Evolutionary conservation across 768 basidiomycete species (phyloP), one percentile per base, ranked within the genome.

Genomic region (Boletus insuetus): DNA sequence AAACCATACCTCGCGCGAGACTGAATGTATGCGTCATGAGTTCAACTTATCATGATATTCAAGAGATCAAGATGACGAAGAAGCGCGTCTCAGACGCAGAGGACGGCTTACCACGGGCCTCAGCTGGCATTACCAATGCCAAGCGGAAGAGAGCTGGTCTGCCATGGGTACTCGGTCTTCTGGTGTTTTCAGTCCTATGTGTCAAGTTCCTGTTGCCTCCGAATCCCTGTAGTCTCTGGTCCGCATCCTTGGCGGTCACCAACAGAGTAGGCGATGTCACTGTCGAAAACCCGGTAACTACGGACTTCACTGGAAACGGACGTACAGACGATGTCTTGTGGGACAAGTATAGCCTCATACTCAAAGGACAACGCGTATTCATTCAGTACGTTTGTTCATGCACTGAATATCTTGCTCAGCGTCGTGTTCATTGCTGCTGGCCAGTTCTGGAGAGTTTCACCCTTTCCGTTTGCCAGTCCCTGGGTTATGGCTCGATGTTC

Each of bases 381-480:
- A 68, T 91, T 4, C 79, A 89, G 88, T 88, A 71, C 51, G 84
- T 77, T 34, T 38, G 29, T 6, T 49, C 57, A 14, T 46, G 47
- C 46, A 47, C 46, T n/a, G 7, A 37, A n/a, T 22, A 53, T 48
- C 10, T 14, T 32, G 14, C 17, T 29, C 29, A 29, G 5, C 46
- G 11, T 16, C 11, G 19, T 26, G 19, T 50, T 41, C 14, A 32
- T 37, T 48, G 26, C 8, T 40, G 17, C 38, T 37, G 19, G 24
- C 39, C 55, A 91, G 90, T 62, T 89, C 88, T 1, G 91, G 91
- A 54, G 91, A 92, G 68, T 90, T 91, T 68, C 91, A 92, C 63
- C 82, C 89, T 1, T 93, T 89, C 74, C 82, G 89, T 22, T 72
- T 93, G 9, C 91, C 89, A 11, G 86, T 91, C 0, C 89, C 87